Evolutionary conservation across 2,329 filamentous ascomycete species (phyloP), one percentile per base, ranked within the genome.

Genomic region (Nakataea oryzae): DNA sequence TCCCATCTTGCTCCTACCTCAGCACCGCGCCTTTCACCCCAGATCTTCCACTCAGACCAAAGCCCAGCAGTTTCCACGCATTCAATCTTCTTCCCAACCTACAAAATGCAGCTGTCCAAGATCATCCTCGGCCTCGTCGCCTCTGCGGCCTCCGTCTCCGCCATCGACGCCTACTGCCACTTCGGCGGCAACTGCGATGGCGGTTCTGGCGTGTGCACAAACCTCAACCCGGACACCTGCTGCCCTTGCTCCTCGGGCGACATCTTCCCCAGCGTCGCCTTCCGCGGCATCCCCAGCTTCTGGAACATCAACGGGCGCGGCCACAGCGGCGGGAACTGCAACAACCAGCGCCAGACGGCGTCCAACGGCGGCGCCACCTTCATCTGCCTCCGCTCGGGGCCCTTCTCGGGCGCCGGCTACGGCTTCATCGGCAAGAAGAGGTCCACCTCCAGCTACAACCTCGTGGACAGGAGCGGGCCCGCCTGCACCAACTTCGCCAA

Each of bases 381-480:
- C 32, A 55, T 61, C 29, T 61, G 59, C 59, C 28, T 61, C 50
- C n/a, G 26, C 50, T 30, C 24, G 29, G 50, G 59, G 9, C 59
- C 54, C 3, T 61, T 56, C n/a, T 29, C 50, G n/a, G 59, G 59
- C 11, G 5, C 11, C 54, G 54, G 54, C 9, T 61, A 61, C 54
- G 50, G 50, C 30, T 61, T 61, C 59, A 56, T 41, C 30, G 41
- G 30, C 54, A 56, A 13, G 59, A 61, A 61, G 59, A 28, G 28
- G n/a, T 14, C 9, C 24, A 26, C 14, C 3, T 21, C 7, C 28
- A 41, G 28, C 50, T 57, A 50, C 28, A 34, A 3, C 21, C n/a
- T 29, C 30, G 34, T 24, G 17, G 12, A 11, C 9, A 11, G 28
- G 54, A 29, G 32, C 28, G 41, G 58, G 21, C 14, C 8, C 24